These are phyloP conservation scores for Dactylellina haptotyla DNA, from an alignment of 2,329 filamentous ascomycete species.

Conservation along the genomic window DNA sequence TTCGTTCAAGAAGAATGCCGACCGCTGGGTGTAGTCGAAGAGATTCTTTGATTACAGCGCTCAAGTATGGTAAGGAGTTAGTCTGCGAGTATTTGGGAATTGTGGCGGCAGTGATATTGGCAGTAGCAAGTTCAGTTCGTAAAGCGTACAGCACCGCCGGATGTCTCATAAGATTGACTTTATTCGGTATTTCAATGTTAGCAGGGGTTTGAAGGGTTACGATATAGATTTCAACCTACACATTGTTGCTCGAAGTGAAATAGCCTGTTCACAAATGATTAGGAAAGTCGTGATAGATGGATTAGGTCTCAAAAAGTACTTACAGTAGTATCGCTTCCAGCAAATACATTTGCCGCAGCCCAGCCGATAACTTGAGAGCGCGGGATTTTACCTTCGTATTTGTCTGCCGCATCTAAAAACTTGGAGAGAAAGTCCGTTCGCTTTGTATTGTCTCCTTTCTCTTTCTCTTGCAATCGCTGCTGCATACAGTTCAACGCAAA, in stretches of 20 bases:
- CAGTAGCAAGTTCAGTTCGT: slow-evolving; percentile 6
- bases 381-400: slow-evolving; percentile 35
- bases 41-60: slow-evolving; percentile 67
- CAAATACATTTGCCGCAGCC: slow-evolving; percentile 62
- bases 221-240: slow-evolving; percentile 6
- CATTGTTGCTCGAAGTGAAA: slow-evolving; percentile 34
- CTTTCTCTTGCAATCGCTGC: slow-evolving; percentile 24
- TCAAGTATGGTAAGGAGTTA: slow-evolving; percentile 63
- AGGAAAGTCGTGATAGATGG: background rate
- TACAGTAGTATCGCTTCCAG: slow-evolving; percentile 61
- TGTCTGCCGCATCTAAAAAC: slow-evolving; percentile 40
- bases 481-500: slow-evolving; percentile 51
- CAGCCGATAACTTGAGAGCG: slow-evolving; percentile 38
- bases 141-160: slow-evolving; percentile 6
- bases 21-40: slow-evolving; percentile 66
- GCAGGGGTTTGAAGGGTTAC: no score
- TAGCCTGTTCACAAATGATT: slow-evolving; percentile 8
- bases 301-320: slow-evolving; percentile 27
- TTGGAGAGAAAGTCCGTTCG: slow-evolving; percentile 42
- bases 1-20: slow-evolving; percentile 65
- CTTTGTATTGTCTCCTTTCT: slow-evolving; percentile 14
- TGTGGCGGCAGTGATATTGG: background rate
- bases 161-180: slow-evolving; percentile 26
- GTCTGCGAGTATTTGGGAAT: slow-evolving; percentile 52
- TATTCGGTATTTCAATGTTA: no score